Evolutionary conservation across 208 protist species (phyloP).

Genomic region (Trypanosoma lewisi): DNA sequence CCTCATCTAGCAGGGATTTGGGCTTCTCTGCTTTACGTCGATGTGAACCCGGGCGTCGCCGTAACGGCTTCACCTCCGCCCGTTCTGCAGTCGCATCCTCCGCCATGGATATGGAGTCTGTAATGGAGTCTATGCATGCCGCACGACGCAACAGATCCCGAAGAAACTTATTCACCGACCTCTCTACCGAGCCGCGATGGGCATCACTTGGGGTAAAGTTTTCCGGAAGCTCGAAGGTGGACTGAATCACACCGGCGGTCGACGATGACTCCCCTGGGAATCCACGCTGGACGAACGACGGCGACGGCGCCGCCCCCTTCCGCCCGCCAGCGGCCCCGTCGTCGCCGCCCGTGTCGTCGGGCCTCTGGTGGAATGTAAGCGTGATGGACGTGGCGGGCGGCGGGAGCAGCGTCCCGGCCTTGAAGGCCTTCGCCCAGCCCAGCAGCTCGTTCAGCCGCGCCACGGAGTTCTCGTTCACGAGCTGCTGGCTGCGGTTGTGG

Average conservation of each 20-base stretch:
- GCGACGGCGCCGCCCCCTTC: slow-evolving; percentile 5
- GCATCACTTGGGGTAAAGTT: slow-evolving; percentile 74
- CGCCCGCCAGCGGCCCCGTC: background rate
- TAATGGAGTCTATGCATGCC: slow-evolving; percentile 80
- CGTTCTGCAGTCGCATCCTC: slow-evolving; percentile 78
- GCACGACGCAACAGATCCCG: slow-evolving; percentile 82
- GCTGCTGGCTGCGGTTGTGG: slow-evolving; percentile 71
- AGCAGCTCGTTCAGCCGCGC: slow-evolving; percentile 91
- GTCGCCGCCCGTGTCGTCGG: slow-evolving; percentile 34
- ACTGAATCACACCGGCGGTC: slow-evolving; percentile 36
- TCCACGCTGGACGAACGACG: slow-evolving; percentile 21
- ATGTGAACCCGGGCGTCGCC: slow-evolving; percentile 31
- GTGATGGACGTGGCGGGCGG: slow-evolving; percentile 73
- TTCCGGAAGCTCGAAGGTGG: slow-evolving; percentile 80
- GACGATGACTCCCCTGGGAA: background rate
- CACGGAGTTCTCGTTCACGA: slow-evolving; percentile 80
- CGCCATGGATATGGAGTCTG: slow-evolving; percentile 72
- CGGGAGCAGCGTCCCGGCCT: slow-evolving; percentile 61
- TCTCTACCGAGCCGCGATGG: slow-evolving; percentile 77
- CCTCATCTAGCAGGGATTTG: slow-evolving; percentile 85
- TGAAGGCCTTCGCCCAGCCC: slow-evolving; percentile 87
- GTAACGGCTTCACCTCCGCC: slow-evolving; percentile 72
- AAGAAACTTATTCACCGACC: slow-evolving; percentile 87
- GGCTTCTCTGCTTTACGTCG: slow-evolving; percentile 19
- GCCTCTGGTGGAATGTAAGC: slow-evolving; percentile 81